Percentiles rank a stretch among this genome's conserved stretches.
Conservation (phyloP, 305 asterid genomes). For the Solanum hybrid region DNA sequence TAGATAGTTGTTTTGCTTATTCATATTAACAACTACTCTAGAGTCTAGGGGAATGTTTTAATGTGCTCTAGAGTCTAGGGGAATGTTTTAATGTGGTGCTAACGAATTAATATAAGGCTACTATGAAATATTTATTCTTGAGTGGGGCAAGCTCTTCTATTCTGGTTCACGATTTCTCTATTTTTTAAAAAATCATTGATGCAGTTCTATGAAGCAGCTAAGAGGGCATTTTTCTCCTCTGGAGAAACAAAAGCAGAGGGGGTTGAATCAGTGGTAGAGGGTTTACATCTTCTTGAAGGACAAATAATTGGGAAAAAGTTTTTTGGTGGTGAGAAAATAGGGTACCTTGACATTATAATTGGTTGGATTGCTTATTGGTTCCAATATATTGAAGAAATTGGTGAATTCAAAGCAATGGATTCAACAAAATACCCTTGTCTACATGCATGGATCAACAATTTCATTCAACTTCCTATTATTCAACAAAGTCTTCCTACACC, state of each 20-base stretch:
- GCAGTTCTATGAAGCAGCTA: conserved; percentile 8
- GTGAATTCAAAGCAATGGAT: conserved; percentile 11
- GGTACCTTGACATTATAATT: conserved; percentile 15
- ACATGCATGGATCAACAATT: conserved; percentile 6
- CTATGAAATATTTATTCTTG: not conserved
- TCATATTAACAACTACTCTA: not conserved
- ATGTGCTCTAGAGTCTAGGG: not conserved
- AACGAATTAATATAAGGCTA: not conserved
- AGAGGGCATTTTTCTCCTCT: not conserved
- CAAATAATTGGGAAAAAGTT: conserved; percentile 19
- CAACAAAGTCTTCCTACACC: conserved; percentile 5
- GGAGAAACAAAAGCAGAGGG: conserved; percentile 14
- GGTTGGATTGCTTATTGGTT: conserved; percentile 23
- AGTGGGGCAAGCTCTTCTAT: not conserved
- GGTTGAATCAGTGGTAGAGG: not conserved
- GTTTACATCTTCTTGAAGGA: conserved; percentile 12
- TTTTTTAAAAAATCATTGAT: not conserved
- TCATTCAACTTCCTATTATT: conserved; percentile 6
- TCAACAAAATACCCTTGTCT: conserved; percentile 9
- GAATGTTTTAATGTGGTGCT: not conserved
- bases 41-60: not conserved
- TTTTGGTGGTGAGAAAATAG: conserved; percentile 18
- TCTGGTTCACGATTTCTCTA: not conserved
- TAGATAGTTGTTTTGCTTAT: not conserved
- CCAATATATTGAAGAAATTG: conserved; percentile 6